phyloP scores from a whole-genome alignment of 768 basidiomycete species.

The Hygrophoropsis aurantiaca region DNA sequence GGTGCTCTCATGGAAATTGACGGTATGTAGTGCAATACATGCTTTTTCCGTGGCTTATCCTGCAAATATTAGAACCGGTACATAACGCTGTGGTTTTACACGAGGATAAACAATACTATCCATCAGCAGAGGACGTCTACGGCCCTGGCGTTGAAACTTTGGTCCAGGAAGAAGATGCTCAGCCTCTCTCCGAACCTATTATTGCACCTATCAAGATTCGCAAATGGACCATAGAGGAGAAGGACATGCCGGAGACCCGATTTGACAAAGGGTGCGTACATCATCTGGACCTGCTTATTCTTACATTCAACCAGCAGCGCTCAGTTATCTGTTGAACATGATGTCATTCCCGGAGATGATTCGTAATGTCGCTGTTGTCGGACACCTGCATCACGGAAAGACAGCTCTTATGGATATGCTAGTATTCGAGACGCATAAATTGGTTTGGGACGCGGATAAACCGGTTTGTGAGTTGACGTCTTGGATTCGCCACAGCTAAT shows the following conservation, averaged over 20 bases:
- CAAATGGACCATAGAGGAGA: conserved; percentile 94
- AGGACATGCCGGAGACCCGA: conserved; percentile 94
- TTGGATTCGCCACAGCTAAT: conserved; percentile 17
- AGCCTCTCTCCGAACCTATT: conserved; percentile 93
- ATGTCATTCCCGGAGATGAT: conserved; percentile 91
- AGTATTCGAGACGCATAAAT: conserved; percentile 93
- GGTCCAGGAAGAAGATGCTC: conserved; percentile 97
- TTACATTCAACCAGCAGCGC: conserved; percentile 8
- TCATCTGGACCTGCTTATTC: background rate
- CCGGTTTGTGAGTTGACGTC: conserved; percentile 53
- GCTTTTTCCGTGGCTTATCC: conserved; percentile 1
- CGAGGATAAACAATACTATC: conserved; percentile 98
- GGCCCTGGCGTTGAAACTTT: conserved; percentile 93
- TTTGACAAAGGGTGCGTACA: conserved; percentile 88
- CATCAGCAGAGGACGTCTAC: conserved; percentile 88
- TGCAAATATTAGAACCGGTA: conserved; percentile 55
- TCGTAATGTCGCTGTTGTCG: conserved; percentile 93
- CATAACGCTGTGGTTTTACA: conserved; percentile 88
- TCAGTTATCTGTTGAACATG: conserved; percentile 89
- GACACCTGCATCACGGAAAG: conserved; percentile 97
- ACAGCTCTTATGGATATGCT: conserved; percentile 97
- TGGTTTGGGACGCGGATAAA: conserved; percentile 90
- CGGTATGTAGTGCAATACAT: conserved; percentile 43
- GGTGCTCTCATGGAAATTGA: conserved; percentile 84
- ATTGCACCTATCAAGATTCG: conserved; percentile 93